Evolutionary conservation across 352 stramenopile genomes (phyloP).

Genomic region (Elongisporangium anandrum): DNA sequence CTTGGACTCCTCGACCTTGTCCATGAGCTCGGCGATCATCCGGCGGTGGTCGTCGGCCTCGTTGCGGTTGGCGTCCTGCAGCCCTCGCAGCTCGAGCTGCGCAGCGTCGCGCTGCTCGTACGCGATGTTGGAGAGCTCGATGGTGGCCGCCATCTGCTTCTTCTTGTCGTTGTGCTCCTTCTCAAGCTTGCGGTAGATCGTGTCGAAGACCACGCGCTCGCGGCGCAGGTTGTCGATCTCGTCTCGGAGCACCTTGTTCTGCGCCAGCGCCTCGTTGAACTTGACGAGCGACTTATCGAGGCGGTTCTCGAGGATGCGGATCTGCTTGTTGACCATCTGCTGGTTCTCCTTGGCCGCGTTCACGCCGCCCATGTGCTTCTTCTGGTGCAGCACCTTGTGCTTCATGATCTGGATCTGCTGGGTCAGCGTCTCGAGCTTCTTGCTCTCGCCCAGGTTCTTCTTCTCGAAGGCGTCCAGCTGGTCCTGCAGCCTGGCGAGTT

Average conservation of each 20-base stretch:
- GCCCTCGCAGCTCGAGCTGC: slow-evolving; percentile 88
- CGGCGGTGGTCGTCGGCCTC: slow-evolving; percentile 69
- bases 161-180: slow-evolving; percentile 94
- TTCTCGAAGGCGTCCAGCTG: slow-evolving; percentile 87
- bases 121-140: slow-evolving; percentile 92
- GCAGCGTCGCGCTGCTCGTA: slow-evolving; percentile 95
- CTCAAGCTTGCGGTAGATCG: slow-evolving; percentile 91
- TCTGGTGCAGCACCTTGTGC: slow-evolving; percentile 86
- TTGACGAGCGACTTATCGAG: slow-evolving; percentile 96
- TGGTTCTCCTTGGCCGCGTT: slow-evolving; percentile 95
- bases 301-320: slow-evolving; percentile 95
- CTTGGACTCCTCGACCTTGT: slow-evolving; percentile 57
- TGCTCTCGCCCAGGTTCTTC: slow-evolving; percentile 84
- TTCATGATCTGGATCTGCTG: slow-evolving; percentile 86
- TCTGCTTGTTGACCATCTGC: slow-evolving; percentile 95
- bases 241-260: slow-evolving; percentile 90
- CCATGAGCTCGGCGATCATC: slow-evolving; percentile 52
- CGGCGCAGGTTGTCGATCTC: slow-evolving; percentile 93
- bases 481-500: slow-evolving; percentile 74
- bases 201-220: slow-evolving; percentile 94
- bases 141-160: slow-evolving; percentile 93
- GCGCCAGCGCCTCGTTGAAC: slow-evolving; percentile 94
- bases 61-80: slow-evolving; percentile 90
- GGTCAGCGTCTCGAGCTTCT: slow-evolving; percentile 82
- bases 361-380: slow-evolving; percentile 95